These are phyloP conservation scores for Talaromyces sp. DNA, from an alignment of 2,329 filamentous ascomycete species.

Conservation along the genomic window DNA sequence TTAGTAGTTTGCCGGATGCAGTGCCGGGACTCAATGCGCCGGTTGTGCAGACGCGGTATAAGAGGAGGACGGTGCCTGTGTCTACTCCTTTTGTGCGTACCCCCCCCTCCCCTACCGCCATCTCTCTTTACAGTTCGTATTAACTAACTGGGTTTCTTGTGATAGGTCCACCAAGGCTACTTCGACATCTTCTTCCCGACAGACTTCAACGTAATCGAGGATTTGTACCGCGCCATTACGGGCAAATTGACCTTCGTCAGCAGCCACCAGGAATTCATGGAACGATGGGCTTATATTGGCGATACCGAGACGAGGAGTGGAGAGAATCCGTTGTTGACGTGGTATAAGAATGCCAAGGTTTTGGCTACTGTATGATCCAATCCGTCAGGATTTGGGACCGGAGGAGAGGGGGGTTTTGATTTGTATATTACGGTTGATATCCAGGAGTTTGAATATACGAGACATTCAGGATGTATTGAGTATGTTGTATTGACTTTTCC, in stretches of 20 bases:
- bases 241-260: conserved; percentile 84
- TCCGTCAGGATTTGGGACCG: too few relatives aligned
- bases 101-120: background rate
- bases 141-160: background rate
- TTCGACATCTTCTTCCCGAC: conserved; percentile 99
- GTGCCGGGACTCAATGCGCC: conserved; percentile 84
- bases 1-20: conserved; percentile 79
- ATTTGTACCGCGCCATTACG: conserved; percentile 88
- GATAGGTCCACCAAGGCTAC: conserved; percentile 91
- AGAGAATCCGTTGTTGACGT: conserved; percentile 86
- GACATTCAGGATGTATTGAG: background rate
- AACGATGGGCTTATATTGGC: conserved; percentile 83
- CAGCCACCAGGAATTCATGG: conserved; percentile 88
- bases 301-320: conserved; percentile 86
- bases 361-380: conserved; percentile 72
- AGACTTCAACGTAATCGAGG: conserved; percentile 85
- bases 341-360: conserved; percentile 95
- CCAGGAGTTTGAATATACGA: background rate
- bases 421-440: conserved; percentile 5
- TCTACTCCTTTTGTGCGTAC: conserved; percentile 77
- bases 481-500: background rate
- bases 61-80: conserved; percentile 83
- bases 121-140: background rate
- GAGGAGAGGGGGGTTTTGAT: background rate
- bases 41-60: conserved; percentile 92